phyloP scores from a whole-genome alignment of 116 monocot genomes.

The Dioscorea cayenensis region DNA sequence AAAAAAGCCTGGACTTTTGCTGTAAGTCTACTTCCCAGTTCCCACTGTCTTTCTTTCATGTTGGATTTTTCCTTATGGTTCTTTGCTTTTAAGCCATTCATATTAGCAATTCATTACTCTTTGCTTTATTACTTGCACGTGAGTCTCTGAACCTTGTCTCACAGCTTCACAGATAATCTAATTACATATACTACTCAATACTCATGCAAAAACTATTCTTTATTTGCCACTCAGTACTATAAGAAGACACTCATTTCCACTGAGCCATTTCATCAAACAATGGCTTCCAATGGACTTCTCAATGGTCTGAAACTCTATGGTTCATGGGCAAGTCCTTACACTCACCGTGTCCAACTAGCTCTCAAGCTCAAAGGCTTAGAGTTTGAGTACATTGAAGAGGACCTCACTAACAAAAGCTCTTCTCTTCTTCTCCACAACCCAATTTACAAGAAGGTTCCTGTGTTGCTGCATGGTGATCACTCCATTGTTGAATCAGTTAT shows the following conservation, averaged over 20 bases:
- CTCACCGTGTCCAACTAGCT: conserved; percentile 77
- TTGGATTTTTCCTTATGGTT: not conserved
- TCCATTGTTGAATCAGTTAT: conserved; percentile 61
- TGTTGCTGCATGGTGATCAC: conserved; percentile 55
- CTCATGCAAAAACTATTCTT: too few relatives aligned
- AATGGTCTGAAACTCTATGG: conserved; percentile 51
- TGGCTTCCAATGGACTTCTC: not conserved
- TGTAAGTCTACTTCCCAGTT: not conserved
- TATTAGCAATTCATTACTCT: too few relatives aligned
- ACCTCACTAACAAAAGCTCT: conserved; percentile 51
- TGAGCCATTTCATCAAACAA: not conserved
- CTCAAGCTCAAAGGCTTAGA: conserved; percentile 72
- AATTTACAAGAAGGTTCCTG: conserved; percentile 76
- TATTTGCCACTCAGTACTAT: not conserved
- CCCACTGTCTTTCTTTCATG: not conserved
- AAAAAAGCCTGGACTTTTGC: not conserved
- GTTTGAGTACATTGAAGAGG: conserved; percentile 72
- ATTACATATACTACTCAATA: too few relatives aligned
- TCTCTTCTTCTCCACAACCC: conserved; percentile 61
- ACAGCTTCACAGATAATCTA: not conserved
- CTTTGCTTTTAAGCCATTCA: not conserved
- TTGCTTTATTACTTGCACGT: not conserved
- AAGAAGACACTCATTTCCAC: not conserved
- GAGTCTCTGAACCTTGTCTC: not conserved
- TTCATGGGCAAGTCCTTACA: conserved; percentile 83